Conservation (phyloP, 75 land plant genomes). For the Adiantum capillusveneris region DNA sequence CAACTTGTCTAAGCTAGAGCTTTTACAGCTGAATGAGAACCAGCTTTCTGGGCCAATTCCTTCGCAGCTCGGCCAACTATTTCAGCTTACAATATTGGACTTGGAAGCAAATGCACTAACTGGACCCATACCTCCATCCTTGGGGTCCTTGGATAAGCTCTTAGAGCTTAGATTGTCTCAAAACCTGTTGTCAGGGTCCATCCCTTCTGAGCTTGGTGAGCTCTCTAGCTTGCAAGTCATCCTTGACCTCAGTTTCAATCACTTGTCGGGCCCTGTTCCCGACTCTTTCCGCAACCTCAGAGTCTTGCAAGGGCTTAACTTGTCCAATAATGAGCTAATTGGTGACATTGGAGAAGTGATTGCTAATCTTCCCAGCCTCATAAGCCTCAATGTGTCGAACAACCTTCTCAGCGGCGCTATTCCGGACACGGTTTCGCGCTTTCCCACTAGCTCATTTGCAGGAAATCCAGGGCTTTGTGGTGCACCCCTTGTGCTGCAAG, state of each 20-base stretch:
- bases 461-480: slow-evolving; percentile 64
- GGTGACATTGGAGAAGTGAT: slow-evolving; percentile 51
- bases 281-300: slow-evolving; percentile 33
- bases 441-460: slow-evolving; percentile 43
- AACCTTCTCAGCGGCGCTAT: slow-evolving; percentile 49
- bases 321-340: slow-evolving; percentile 61
- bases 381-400: slow-evolving; percentile 49
- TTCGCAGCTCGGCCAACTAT: slow-evolving; percentile 46
- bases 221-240: slow-evolving; percentile 48
- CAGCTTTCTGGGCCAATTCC: slow-evolving; percentile 50
- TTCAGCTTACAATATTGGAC: slow-evolving; percentile 43
- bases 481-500: slow-evolving; percentile 24
- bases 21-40: slow-evolving; percentile 47
- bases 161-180: slow-evolving; percentile 44
- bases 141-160: slow-evolving; percentile 45
- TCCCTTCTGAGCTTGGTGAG: slow-evolving; percentile 53
- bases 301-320: slow-evolving; percentile 46
- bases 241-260: slow-evolving; percentile 57
- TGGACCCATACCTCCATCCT: slow-evolving; percentile 48
- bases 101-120: slow-evolving; percentile 45
- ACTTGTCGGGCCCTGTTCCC: slow-evolving; percentile 62
- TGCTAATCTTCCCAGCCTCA: slow-evolving; percentile 56
- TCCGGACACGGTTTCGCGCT: slow-evolving; percentile 34
- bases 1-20: slow-evolving; percentile 45
- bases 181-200: slow-evolving; percentile 48